phyloP scores from a whole-genome alignment of 805 yeast species.

The Barnettozyma salicaria region DNA sequence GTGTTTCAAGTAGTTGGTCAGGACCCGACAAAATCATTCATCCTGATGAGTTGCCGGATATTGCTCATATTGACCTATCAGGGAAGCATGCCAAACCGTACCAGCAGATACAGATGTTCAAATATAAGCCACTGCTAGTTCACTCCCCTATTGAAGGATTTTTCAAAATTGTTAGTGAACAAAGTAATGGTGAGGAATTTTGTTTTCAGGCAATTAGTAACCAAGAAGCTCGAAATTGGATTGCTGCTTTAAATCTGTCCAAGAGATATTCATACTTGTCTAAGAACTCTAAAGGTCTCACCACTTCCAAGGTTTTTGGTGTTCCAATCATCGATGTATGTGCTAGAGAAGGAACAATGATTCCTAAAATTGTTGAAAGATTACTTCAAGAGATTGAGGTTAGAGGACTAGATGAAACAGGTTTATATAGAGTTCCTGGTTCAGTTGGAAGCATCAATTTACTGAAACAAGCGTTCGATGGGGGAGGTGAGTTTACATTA shows the following conservation, averaged over 20 bases:
- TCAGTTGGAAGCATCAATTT: constrained; percentile 52
- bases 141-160: constrained; percentile 35
- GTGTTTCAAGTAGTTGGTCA: constrained; percentile 34
- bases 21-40: constrained; percentile 41
- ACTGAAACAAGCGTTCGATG: constrained; percentile 48
- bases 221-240: constrained; percentile 70
- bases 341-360: constrained; percentile 52
- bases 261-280: constrained; percentile 39
- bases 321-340: constrained; percentile 77
- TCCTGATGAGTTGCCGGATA: constrained; percentile 56
- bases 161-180: constrained; percentile 37
- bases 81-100: constrained; percentile 42
- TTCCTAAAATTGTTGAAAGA: constrained; percentile 63
- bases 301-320: constrained; percentile 65
- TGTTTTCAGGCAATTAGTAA: constrained; percentile 63
- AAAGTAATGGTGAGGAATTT: constrained; percentile 46
- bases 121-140: constrained; percentile 31
- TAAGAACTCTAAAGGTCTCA: constrained; percentile 33
- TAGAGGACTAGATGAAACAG: constrained; percentile 88
- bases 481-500: constrained; percentile 40
- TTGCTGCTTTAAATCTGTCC: constrained; percentile 36
- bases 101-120: constrained; percentile 39
- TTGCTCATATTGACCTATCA: constrained; percentile 35
- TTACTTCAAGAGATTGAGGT: constrained; percentile 71
- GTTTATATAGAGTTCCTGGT: constrained; percentile 74